Conservation (phyloP, 129 eudicot species). For the Heracleum sosnowskyi region DNA sequence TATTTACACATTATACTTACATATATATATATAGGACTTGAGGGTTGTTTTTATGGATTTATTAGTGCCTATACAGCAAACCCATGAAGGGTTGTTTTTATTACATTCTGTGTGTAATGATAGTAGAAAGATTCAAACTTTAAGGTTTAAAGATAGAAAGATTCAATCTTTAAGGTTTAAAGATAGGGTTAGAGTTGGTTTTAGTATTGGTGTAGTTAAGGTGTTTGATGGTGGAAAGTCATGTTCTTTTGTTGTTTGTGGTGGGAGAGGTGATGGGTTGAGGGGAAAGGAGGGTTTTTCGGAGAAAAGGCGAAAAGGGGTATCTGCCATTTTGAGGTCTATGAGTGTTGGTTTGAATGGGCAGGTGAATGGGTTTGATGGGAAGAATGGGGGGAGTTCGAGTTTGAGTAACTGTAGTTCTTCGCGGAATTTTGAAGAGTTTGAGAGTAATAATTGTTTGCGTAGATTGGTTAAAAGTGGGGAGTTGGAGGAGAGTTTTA, state of each 20-base stretch:
- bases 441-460: conserved; percentile 66
- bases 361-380: conserved; percentile 20
- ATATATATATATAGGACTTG: not conserved
- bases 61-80: conserved; percentile 41
- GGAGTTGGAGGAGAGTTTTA: conserved; percentile 57
- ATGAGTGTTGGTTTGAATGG: conserved; percentile 39
- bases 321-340: conserved; percentile 32
- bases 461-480: conserved; percentile 60
- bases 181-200: conserved; percentile 23
- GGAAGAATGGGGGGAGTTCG: conserved; percentile 10
- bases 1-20: not conserved
- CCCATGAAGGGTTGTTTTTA: conserved; percentile 49
- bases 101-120: conserved; percentile 22
- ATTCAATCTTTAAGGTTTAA: conserved; percentile 14
- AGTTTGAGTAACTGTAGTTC: conserved; percentile 22
- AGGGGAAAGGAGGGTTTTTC: conserved; percentile 22
- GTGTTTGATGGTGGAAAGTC: conserved; percentile 7
- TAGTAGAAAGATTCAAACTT: conserved; percentile 7
- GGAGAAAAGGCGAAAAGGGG: conserved; percentile 31
- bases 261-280: conserved; percentile 17
- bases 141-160: conserved; percentile 16
- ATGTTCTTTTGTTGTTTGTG: conserved; percentile 16
- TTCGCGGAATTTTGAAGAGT: conserved; percentile 47
- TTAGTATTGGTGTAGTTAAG: conserved; percentile 9
- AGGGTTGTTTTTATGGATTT: conserved; percentile 38